These are phyloP conservation scores for Brasenia schreberi DNA, from an alignment of 164 flowering plant species.

Conservation along the genomic window DNA sequence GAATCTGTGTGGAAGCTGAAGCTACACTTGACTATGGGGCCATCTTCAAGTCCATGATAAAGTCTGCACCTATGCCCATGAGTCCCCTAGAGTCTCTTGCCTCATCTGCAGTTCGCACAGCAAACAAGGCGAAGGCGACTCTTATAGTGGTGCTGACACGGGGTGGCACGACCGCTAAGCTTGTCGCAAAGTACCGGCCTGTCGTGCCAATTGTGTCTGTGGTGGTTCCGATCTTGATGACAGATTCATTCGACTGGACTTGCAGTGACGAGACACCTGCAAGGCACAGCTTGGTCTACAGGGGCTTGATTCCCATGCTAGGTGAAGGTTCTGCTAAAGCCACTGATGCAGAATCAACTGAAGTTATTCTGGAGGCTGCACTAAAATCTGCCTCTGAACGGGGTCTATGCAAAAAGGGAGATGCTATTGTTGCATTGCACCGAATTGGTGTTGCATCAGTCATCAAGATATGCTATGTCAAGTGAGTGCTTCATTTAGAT, in stretches of 20 bases:
- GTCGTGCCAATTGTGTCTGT: slow-evolving; percentile 77
- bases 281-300: slow-evolving; percentile 63
- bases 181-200: slow-evolving; percentile 85
- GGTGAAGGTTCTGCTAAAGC: slow-evolving; percentile 85
- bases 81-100: slow-evolving; percentile 84
- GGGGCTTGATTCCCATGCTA: slow-evolving; percentile 64
- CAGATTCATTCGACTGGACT: slow-evolving; percentile 72
- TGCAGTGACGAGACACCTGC: slow-evolving; percentile 80
- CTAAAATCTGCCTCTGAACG: slow-evolving; percentile 39
- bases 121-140: slow-evolving; percentile 57
- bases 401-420: slow-evolving; percentile 39
- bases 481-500: slow-evolving; percentile 13
- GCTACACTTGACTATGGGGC: slow-evolving; percentile 70
- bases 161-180: slow-evolving; percentile 73
- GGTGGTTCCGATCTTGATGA: slow-evolving; percentile 66
- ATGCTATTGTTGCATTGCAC: slow-evolving; percentile 37
- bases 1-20: slow-evolving; percentile 71
- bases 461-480: slow-evolving; percentile 36
- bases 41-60: slow-evolving; percentile 65
- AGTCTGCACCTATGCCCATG: slow-evolving; percentile 73
- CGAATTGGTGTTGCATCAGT: slow-evolving; percentile 40
- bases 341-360: slow-evolving; percentile 76
- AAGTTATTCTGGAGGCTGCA: slow-evolving; percentile 73
- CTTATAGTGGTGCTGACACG: slow-evolving; percentile 72
- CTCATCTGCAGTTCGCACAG: slow-evolving; percentile 77